phyloP scores from a whole-genome alignment of 768 basidiomycete species.

The Leccinum boreale region DNA sequence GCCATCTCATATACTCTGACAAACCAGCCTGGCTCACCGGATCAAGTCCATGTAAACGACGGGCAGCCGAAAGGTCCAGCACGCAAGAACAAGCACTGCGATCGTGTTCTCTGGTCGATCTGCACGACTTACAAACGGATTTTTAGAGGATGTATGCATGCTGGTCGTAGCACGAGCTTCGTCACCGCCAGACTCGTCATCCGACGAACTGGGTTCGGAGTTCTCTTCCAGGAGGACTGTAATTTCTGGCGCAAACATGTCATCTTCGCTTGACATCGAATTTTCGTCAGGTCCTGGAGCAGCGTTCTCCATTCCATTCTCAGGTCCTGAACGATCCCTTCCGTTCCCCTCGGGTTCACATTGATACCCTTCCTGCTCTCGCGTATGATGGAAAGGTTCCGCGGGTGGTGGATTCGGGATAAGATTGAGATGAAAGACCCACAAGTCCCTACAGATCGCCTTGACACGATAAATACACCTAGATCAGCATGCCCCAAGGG shows the following conservation, averaged over 20 bases:
- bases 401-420: conserved; percentile 57
- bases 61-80: conserved; percentile 79
- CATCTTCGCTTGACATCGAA: conserved; percentile 20
- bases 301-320: conserved; percentile 17
- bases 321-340: conserved; percentile 8
- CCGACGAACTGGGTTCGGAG: conserved; percentile 34
- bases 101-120: conserved; percentile 51
- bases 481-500: neutral
- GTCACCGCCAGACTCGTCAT: conserved; percentile 24
- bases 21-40: conserved; percentile 43
- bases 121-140: conserved; percentile 25
- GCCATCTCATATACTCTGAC: neutral
- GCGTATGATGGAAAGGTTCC: conserved; percentile 54
- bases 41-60: conserved; percentile 73
- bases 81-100: conserved; percentile 68
- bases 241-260: conserved; percentile 34
- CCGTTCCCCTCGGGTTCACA: conserved; percentile 4
- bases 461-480: conserved; percentile 27
- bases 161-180: conserved; percentile 9
- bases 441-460: conserved; percentile 77
- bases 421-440: conserved; percentile 69
- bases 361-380: conserved; percentile 32
- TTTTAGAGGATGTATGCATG: conserved; percentile 4
- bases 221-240: conserved; percentile 38
- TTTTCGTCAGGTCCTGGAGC: conserved; percentile 8